Evolutionary conservation across 2,329 filamentous ascomycete species (phyloP).

Genomic region (Nemania sp.): DNA sequence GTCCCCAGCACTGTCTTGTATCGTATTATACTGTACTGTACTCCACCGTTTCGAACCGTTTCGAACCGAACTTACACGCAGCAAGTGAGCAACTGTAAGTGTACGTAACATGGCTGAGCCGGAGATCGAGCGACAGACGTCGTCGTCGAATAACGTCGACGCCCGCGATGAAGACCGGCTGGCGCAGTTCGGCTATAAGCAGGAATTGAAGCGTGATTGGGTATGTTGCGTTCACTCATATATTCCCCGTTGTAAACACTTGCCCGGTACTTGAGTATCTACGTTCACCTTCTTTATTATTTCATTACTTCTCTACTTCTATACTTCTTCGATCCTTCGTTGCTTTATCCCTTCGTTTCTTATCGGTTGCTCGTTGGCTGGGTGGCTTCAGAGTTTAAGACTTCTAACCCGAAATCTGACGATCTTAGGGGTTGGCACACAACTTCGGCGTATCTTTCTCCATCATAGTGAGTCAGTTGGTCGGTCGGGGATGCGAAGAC

Average conservation of each 20-base stretch:
- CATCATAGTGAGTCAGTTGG: slow-evolving; percentile 60
- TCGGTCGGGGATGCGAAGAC: slow-evolving; percentile 36
- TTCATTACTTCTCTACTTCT: background rate
- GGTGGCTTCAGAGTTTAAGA: too few species aligned
- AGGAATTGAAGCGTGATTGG: slow-evolving; percentile 63
- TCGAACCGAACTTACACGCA: too few species aligned
- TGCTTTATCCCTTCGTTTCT: too few species aligned
- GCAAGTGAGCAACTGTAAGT: too few species aligned
- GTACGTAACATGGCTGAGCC: slow-evolving; percentile 25
- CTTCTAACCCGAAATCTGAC: background rate
- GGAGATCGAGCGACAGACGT: slow-evolving; percentile 34
- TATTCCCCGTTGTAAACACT: background rate
- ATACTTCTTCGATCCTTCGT: too few species aligned
- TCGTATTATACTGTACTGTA: too few species aligned
- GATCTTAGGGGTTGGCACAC: slow-evolving; percentile 51
- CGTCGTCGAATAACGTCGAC: slow-evolving; percentile 34
- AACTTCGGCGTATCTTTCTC: slow-evolving; percentile 67
- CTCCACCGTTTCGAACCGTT: too few species aligned
- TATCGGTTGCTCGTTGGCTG: too few species aligned
- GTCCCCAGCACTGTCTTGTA: too few species aligned
- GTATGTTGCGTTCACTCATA: slow-evolving; percentile 3
- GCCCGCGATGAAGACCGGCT: slow-evolving; percentile 55
- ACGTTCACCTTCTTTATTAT: too few species aligned
- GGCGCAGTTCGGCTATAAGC: slow-evolving; percentile 63
- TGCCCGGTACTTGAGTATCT: too few species aligned